A percentile compares a stretch with the other conserved stretches of the same genome.
These are phyloP conservation scores for Rauvolfia tetraphylla DNA, from an alignment of 257 asterid species.

Conservation along the genomic window DNA sequence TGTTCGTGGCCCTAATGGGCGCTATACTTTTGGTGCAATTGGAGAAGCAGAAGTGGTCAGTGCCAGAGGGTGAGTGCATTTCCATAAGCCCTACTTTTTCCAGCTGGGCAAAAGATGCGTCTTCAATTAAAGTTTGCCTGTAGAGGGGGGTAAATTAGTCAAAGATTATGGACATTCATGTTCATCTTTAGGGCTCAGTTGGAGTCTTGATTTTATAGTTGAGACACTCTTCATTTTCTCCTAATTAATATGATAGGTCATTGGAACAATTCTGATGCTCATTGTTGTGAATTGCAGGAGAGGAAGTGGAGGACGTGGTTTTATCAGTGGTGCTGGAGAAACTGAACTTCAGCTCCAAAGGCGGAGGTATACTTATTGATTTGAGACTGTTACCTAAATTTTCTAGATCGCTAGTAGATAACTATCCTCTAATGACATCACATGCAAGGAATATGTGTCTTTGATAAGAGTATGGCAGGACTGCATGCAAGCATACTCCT, in stretches of 20 bases:
- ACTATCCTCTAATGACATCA: neutral
- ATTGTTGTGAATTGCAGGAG: constrained; percentile 63
- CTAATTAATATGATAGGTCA: neutral
- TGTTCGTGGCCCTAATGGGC: constrained; percentile 78
- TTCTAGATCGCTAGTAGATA: neutral
- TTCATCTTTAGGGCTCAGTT: neutral
- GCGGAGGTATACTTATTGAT: constrained; percentile 53
- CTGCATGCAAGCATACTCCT: neutral
- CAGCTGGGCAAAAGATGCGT: neutral
- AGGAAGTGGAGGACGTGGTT: constrained; percentile 98
- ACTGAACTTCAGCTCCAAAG: constrained; percentile 98
- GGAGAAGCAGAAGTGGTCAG: constrained; percentile 97
- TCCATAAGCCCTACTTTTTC: constrained; percentile 6
- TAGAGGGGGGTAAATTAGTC: neutral
- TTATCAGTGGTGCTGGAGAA: constrained; percentile 99
- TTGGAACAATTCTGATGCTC: constrained; percentile 22
- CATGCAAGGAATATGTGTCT: neutral
- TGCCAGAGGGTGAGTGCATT: constrained; percentile 81
- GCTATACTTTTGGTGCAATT: constrained; percentile 65
- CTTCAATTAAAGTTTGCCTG: neutral
- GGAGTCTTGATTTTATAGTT: neutral
- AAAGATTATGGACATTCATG: neutral
- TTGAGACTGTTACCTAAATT: neutral
- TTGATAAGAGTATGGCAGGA: neutral
- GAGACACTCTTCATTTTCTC: neutral